phyloP scores from a whole-genome alignment of 192 early-diverging fungal species.

The Dissophora globulifera region DNA sequence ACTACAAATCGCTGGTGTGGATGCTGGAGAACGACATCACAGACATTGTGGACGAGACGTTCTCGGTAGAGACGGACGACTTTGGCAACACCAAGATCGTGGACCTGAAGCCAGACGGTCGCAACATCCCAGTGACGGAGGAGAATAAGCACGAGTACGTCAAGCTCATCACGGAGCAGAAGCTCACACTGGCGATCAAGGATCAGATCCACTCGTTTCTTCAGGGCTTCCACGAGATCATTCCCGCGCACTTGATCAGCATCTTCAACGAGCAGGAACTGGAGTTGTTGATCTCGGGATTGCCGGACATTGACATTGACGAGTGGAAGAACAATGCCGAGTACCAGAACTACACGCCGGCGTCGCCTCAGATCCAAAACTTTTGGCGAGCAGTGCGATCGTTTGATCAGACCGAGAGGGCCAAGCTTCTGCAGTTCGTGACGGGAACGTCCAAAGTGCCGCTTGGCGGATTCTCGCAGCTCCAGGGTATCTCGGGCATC shows the following conservation, averaged over 20 bases:
- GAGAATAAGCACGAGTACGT: slow-evolving; percentile 98
- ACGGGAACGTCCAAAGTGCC: slow-evolving; percentile 98
- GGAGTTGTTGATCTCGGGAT: slow-evolving; percentile 95
- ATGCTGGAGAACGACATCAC: slow-evolving; percentile 97
- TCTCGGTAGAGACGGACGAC: slow-evolving; percentile 91
- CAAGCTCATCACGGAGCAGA: slow-evolving; percentile 89
- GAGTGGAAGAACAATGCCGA: slow-evolving; percentile 99
- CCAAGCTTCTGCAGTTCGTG: slow-evolving; percentile 96
- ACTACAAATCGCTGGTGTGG: slow-evolving; percentile 97
- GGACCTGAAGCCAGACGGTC: slow-evolving; percentile 89
- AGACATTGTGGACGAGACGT: slow-evolving; percentile 92
- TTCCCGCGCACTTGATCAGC: slow-evolving; percentile 88
- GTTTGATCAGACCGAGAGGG: slow-evolving; percentile 96
- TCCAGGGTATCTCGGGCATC: slow-evolving; percentile 93
- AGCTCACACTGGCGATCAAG: slow-evolving; percentile 89
- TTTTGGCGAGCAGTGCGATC: slow-evolving; percentile 98
- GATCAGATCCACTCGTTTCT: slow-evolving; percentile 95
- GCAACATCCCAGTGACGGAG: slow-evolving; percentile 90
- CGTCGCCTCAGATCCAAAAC: slow-evolving; percentile 94
- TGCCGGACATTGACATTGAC: slow-evolving; percentile 98
- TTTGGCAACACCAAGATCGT: slow-evolving; percentile 86
- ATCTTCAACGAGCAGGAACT: slow-evolving; percentile 99
- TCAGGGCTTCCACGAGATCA: slow-evolving; percentile 93
- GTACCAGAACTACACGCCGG: slow-evolving; percentile 88
- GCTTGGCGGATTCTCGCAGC: slow-evolving; percentile 87